Base-by-base conservation (phyloP, 768 basidiomycete species). In the Amyloporia xantha region DNA sequence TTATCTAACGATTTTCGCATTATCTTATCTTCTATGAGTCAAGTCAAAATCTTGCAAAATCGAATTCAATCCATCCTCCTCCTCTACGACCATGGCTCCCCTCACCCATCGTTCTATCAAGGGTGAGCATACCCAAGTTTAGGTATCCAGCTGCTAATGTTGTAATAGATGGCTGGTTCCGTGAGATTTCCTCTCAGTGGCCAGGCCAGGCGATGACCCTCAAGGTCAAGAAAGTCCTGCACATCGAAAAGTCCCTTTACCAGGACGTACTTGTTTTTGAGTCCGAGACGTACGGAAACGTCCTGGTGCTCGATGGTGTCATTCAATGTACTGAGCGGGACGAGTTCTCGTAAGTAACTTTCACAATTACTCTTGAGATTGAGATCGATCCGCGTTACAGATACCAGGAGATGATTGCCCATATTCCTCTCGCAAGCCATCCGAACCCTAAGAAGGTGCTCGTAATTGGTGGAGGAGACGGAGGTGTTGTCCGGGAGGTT, bases 371-470 rank as follows among this genome's bases (percentile, higher is more conserved):
- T 28, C 21, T 10, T 20, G 12, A 15, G 2, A 21, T 45, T 45
- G 11, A 47, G 23, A 20, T 36, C 23, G 39, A 42, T 48, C 44
- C 15, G 20, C 50, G 33, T 41, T 38, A 38, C 59, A 96, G 92
- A 10, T 97, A 98, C 69, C 93, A 97, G 62, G 95, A 99, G 72
- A 96, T 98, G 95, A 98, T 99, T 61, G 78, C 95, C 4, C 95
- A 98, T 70, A 71, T 99, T 46, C 96, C 96, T n/a, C 76, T 98
- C 54, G 84, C 91, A 11, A 91, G 84, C 52, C 96, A 99, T 68
- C 95, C 96, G 20, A 88, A 96, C 73, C 96, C 95, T 0, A 86
- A 89, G 69, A 84, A 86, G 60, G 95, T 98, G 15, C 82, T 99
- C 27, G 96, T 99, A 50, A 94, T 99, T 52, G 96, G 96, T 42